phyloP scores from a whole-genome alignment of 2,329 filamentous ascomycete species.

The Botryotinia narcissicola region DNA sequence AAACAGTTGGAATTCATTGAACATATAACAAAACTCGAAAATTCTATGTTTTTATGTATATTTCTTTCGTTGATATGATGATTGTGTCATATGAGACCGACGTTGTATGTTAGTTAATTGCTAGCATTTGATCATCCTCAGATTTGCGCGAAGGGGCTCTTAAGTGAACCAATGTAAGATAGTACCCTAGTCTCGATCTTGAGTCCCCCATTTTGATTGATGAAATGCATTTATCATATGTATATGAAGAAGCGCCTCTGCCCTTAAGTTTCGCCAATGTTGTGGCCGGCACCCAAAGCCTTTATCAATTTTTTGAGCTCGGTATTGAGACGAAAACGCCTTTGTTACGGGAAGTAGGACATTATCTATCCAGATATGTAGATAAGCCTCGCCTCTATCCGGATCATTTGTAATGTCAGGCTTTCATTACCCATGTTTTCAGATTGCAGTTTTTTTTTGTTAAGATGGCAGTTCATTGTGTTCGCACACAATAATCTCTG shows the following conservation, averaged over 20 bases:
- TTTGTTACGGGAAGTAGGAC: not conserved
- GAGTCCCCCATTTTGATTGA: too few relatives aligned
- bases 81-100: not conserved
- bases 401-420: not conserved
- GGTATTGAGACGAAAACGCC: too few relatives aligned
- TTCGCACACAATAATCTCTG: not conserved
- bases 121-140: not conserved
- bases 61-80: not conserved
- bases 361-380: not conserved
- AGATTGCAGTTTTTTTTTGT: not conserved
- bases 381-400: not conserved
- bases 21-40: not conserved
- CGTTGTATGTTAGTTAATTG: not conserved
- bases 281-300: too few relatives aligned
- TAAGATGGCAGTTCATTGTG: not conserved
- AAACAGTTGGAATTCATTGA: not conserved
- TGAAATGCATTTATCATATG: not conserved
- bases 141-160: not conserved
- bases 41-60: accelerated
- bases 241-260: too few relatives aligned
- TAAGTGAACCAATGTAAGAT: not conserved
- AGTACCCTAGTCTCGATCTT: too few relatives aligned
- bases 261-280: too few relatives aligned
- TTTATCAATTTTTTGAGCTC: too few relatives aligned
- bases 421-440: not conserved